These are phyloP conservation scores for Penicillium sp. DNA, from an alignment of 2,329 filamentous ascomycete species.

Conservation along the genomic window DNA sequence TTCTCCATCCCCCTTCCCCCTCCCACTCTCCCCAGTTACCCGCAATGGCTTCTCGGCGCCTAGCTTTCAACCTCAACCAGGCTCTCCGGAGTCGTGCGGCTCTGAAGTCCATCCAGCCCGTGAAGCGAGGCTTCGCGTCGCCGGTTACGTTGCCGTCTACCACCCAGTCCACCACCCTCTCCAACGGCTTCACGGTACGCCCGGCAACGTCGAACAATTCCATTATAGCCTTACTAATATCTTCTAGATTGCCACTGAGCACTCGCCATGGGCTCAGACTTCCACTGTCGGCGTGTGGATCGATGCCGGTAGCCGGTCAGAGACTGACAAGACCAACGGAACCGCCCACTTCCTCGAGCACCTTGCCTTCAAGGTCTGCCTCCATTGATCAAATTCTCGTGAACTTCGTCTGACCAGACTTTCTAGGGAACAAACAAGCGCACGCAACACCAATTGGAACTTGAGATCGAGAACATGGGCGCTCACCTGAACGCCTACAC, in stretches of 20 bases:
- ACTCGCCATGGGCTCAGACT: constrained; percentile 97
- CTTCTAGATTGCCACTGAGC: constrained; percentile 86
- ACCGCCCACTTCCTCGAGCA: constrained; percentile 99
- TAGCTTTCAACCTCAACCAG: constrained; percentile 90
- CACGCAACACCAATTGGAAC: constrained; percentile 94
- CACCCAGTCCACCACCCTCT: constrained; percentile 93
- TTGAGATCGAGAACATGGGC: constrained; percentile 99
- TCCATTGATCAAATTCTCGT: not conserved
- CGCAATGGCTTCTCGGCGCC: constrained; percentile 91
- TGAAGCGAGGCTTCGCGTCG: constrained; percentile 86
- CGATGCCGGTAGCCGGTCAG: constrained; percentile 94
- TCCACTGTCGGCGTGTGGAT: constrained; percentile 99
- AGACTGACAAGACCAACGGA: constrained; percentile 98
- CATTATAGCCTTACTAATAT: constrained; percentile 30
- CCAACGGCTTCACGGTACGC: constrained; percentile 92
- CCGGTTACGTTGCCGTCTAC: constrained; percentile 70
- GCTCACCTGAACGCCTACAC: constrained; percentile 99
- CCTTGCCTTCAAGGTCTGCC: constrained; percentile 92
- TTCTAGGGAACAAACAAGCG: constrained; percentile 79
- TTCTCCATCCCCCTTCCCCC: constrained; percentile 49
- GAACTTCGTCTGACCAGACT: constrained; percentile 14
- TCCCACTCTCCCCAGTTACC: constrained; percentile 34
- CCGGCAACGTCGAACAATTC: constrained; percentile 15
- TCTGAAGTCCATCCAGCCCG: constrained; percentile 70
- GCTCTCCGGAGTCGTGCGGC: constrained; percentile 84